Base-by-base conservation (phyloP, 2,329 filamentous ascomycete genomes). In the Arthrobotrys pseudoclavata region DNA sequence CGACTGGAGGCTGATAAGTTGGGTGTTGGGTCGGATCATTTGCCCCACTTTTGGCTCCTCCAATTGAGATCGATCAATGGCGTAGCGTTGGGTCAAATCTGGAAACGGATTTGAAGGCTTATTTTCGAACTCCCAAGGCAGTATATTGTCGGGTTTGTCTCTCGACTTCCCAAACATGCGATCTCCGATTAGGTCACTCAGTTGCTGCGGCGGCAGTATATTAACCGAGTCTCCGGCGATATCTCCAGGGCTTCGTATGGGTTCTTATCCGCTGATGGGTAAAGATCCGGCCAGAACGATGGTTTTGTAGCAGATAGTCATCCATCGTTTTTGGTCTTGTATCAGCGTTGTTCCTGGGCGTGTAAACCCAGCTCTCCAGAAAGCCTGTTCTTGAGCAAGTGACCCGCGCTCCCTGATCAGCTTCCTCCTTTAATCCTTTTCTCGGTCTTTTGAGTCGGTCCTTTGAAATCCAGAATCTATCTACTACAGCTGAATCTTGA, bases 211-310 rank as follows among this genome's bases (percentile, higher is more conserved):
- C 3, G 20, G 22, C 4, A 52, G 22, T 13, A 29, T 15, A 24
- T 24, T 12, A n/a, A 10, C 22, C 12, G 48, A 22, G 22, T 29
- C 34, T 60, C 55, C 31, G n/a, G 31, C n/a, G 48, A 20, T 55
- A 63, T 18, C 18, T 57, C 60, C 57, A 71, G 55, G 42, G 45
- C 37, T 12, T 18, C 4, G 18, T 62, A 71, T n/a, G 57, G 57
- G 29, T 71, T 34, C 22, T 29, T 34, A 20, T 37, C 31, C 12
- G 18, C 18, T 18, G 60, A 18, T 12, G 15, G n/a, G 61, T 57
- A 72, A 9, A 66, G 22, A n/a, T 57, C 20, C 4, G 60, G 10
- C 24, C 45, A 66, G 57, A 71, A 71, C 12, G 68, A 71, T 15
- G 47, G 68, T 9, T 37, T 24, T n/a, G n/a, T 1, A 71, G 24